A percentile compares a stretch with the other conserved stretches of the same genome.
Evolutionary conservation across 1,284 basidiomycete species (phyloP).

Genomic region (Volvariella surrecta): DNA sequence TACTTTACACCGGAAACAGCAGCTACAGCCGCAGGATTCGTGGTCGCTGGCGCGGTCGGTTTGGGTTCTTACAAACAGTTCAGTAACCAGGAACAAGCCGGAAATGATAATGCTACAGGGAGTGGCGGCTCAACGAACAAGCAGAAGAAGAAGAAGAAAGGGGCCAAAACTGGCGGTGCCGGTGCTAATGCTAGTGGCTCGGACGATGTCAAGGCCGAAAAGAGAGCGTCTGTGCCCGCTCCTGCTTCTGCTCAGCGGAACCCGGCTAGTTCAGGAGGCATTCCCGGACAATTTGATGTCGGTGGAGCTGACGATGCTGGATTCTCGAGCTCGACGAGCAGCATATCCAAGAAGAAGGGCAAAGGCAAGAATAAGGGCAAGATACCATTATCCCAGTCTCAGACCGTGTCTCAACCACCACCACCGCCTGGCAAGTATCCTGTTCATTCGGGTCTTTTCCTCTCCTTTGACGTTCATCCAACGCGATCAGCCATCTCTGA

Average conservation of each 20-base stretch:
- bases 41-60: conserved; percentile 34
- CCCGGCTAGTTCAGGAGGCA: not conserved
- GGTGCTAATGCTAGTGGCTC: not conserved
- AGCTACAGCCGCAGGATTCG: conserved; percentile 19
- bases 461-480: too few relatives aligned
- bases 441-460: too few relatives aligned
- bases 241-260: not conserved
- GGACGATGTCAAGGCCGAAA: not conserved
- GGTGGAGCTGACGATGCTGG: too few relatives aligned
- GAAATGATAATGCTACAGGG: not conserved
- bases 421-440: conserved; percentile 7
- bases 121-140: not conserved
- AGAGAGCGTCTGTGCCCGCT: not conserved
- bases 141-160: conserved; percentile 2
- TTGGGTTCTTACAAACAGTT: conserved; percentile 28
- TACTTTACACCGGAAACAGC: conserved; percentile 31
- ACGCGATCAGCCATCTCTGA: too few relatives aligned
- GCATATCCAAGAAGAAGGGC: conserved; percentile 12
- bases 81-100: conserved; percentile 19
- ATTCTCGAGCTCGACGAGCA: too few relatives aligned
- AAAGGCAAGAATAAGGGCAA: conserved; percentile 6
- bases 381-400: conserved; percentile 1
- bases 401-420: not conserved
- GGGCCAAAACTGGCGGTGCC: not conserved
- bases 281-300: not conserved